phyloP scores from a whole-genome alignment of 169 alveolate species.

The Pseudocohnilembus persalinus region DNA sequence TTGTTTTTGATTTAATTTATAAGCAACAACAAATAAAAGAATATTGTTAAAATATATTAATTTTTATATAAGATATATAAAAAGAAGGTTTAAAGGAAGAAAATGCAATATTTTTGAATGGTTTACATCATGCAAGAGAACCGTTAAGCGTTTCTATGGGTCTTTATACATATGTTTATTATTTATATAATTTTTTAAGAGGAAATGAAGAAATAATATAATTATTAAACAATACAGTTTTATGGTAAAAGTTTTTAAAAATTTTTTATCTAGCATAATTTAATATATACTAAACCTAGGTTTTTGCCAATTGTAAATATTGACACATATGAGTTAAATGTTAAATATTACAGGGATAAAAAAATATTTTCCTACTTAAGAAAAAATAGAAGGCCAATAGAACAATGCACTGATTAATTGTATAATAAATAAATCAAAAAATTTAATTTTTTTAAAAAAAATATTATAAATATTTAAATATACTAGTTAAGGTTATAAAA shows the following conservation, averaged over 20 bases:
- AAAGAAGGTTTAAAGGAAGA: slow-evolving; percentile 10
- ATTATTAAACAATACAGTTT: slow-evolving; percentile 4
- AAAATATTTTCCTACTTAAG: slow-evolving; percentile 21
- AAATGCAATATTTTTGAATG: slow-evolving; percentile 55
- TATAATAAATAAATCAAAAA: too few relatives aligned
- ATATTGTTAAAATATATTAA: too few relatives aligned
- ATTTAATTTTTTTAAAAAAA: not conserved
- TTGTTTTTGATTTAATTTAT: too few relatives aligned
- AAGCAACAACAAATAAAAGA: too few relatives aligned
- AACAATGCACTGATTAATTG: not conserved
- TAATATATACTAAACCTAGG: not conserved
- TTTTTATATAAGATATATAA: not conserved
- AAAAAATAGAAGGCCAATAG: slow-evolving; percentile 62
- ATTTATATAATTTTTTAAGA: not conserved
- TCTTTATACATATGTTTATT: slow-evolving; percentile 39
- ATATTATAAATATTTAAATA: not conserved
- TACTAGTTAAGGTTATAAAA: slow-evolving; percentile 11
- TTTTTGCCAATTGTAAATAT: slow-evolving; percentile 76
- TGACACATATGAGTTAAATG: slow-evolving; percentile 65
- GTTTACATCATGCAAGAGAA: slow-evolving; percentile 83
- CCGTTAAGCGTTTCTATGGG: slow-evolving; percentile 67
- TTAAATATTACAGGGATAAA: slow-evolving; percentile 34
- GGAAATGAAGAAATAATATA: not conserved
- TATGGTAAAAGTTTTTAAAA: not conserved
- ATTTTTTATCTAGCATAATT: not conserved